Evolutionary conservation across 2,329 filamentous ascomycete genomes (phyloP).

Genomic region (Xylaria sp.): DNA sequence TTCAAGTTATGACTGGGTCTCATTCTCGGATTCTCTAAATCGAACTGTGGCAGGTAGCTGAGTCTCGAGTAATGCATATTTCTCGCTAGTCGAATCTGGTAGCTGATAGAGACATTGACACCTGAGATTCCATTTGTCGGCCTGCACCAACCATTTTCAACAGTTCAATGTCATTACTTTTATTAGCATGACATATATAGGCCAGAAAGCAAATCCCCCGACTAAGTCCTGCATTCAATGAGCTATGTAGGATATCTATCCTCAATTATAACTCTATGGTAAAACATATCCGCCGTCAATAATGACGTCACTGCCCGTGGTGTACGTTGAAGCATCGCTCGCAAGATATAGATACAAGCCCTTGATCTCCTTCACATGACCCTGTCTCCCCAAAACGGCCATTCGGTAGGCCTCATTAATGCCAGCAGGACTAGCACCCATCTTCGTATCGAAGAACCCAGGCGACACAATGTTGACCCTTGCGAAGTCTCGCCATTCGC

Average conservation of each 20-base stretch:
- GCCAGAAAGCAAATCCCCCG: background rate
- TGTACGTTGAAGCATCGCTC: constrained; percentile 30
- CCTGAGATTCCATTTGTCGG: too few relatives aligned
- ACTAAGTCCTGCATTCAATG: background rate
- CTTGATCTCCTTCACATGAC: constrained; percentile 32
- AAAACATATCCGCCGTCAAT: constrained; percentile 31
- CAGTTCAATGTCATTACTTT: background rate
- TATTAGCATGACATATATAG: background rate
- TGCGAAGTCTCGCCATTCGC: constrained; percentile 63
- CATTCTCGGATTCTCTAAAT: too few relatives aligned
- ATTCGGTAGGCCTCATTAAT: constrained; percentile 29
- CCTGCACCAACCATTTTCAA: background rate
- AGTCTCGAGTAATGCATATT: constrained; percentile 9
- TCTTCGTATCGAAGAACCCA: constrained; percentile 58
- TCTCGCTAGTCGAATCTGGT: background rate
- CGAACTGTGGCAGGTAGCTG: background rate
- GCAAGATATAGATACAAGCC: constrained; percentile 31
- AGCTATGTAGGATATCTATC: background rate
- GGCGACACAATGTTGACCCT: constrained; percentile 61
- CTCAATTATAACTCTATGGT: constrained; percentile 9
- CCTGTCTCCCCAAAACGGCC: constrained; percentile 30
- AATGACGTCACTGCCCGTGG: constrained; percentile 28
- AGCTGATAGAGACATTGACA: background rate
- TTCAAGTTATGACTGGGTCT: background rate
- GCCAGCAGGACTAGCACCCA: constrained; percentile 23